Evolutionary conservation across 2,329 filamentous ascomycete genomes (phyloP).

Genomic region (Cladosporium oxysporum): DNA sequence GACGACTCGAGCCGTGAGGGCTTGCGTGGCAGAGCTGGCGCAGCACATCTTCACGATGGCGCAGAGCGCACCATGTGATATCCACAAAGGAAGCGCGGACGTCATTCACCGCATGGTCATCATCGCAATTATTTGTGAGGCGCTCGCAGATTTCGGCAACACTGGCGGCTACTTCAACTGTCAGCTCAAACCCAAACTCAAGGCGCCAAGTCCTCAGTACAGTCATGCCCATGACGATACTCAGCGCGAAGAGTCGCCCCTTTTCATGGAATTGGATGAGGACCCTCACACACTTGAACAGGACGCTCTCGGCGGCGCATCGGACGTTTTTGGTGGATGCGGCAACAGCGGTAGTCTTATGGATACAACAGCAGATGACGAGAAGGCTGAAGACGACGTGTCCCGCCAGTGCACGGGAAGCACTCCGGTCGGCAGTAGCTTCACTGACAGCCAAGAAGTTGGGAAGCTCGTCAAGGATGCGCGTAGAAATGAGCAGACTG

Average conservation of each 20-base stretch:
- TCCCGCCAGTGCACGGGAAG: not conserved
- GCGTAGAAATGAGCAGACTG: no score
- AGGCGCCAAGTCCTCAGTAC: not conserved
- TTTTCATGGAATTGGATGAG: not conserved
- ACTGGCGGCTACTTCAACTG: not conserved
- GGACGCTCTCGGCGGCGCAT: not conserved
- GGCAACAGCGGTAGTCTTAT: not conserved
- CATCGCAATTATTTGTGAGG: not conserved
- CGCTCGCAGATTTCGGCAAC: not conserved
- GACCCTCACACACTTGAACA: not conserved
- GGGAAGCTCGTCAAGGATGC: no score
- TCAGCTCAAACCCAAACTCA: not conserved
- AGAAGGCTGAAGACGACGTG: not conserved
- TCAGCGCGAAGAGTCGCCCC: not conserved
- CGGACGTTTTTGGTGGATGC: not conserved
- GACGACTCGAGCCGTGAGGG: not conserved
- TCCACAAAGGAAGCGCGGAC: not conserved
- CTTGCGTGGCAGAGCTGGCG: not conserved
- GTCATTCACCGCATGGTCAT: not conserved
- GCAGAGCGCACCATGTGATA: not conserved
- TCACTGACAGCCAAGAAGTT: not conserved
- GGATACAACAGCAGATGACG: not conserved
- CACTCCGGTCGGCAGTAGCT: not conserved
- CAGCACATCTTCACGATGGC: not conserved
- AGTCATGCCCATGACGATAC: not conserved